Evolutionary conservation across 768 basidiomycete species (phyloP).

Genomic region (Tylopilus cervinicoccineus): DNA sequence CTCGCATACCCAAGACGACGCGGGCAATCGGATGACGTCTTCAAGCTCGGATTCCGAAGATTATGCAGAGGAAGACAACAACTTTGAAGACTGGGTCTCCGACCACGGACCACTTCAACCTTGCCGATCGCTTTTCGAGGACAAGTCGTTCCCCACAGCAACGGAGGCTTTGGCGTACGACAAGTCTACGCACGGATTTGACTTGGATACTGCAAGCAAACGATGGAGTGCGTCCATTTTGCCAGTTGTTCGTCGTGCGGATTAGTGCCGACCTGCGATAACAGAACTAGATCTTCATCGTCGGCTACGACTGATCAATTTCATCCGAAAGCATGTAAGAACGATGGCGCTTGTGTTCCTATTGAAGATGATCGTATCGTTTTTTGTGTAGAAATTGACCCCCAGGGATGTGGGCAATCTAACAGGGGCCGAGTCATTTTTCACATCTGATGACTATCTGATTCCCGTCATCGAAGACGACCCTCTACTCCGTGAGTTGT

Average conservation of each 20-base stretch:
- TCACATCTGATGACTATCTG: constrained; percentile 76
- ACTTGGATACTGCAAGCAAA: constrained; percentile 48
- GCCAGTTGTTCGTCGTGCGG: too few species aligned
- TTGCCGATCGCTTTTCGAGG: constrained; percentile 76
- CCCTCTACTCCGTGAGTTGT: constrained; percentile 75
- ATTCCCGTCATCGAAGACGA: constrained; percentile 83
- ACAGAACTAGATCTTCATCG: constrained; percentile 75
- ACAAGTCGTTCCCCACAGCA: constrained; percentile 54
- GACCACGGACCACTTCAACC: constrained; percentile 52
- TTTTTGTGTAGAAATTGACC: constrained; percentile 47
- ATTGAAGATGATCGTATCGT: neutral
- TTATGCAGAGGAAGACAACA: constrained; percentile 47
- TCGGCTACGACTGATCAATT: constrained; percentile 81
- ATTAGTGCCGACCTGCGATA: neutral
- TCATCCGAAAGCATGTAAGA: constrained; percentile 70
- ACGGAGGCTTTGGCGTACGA: constrained; percentile 62
- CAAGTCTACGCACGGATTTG: constrained; percentile 54
- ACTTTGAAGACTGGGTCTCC: constrained; percentile 78
- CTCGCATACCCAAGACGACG: constrained; percentile 4
- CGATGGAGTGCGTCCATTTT: constrained; percentile 48
- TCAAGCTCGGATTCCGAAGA: constrained; percentile 25
- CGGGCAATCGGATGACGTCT: constrained; percentile 10
- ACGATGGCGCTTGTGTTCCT: neutral
- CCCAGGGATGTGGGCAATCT: constrained; percentile 43
- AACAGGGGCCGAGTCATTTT: constrained; percentile 56